Evolutionary conservation across 371 early-diverging fungal genomes (phyloP).

Genomic region (Choanephora cucurbitarum): DNA sequence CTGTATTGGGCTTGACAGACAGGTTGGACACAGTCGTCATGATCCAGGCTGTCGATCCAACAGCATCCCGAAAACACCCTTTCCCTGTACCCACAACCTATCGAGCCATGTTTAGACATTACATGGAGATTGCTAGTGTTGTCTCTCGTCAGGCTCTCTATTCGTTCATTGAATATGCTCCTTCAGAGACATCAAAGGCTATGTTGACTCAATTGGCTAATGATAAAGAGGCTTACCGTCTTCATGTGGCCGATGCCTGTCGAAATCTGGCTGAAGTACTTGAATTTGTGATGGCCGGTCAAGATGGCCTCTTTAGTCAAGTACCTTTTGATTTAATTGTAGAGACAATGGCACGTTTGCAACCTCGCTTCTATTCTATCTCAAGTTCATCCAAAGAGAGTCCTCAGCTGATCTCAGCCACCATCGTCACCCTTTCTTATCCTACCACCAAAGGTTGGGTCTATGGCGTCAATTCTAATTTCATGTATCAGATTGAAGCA

Average conservation of each 20-base stretch:
- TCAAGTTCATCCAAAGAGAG: constrained; percentile 81
- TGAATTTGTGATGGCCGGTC: constrained; percentile 31
- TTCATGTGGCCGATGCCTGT: constrained; percentile 63
- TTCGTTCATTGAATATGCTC: constrained; percentile 61
- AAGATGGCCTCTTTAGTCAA: constrained; percentile 40
- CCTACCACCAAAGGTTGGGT: constrained; percentile 60
- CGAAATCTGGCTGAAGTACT: constrained; percentile 72
- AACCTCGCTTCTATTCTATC: constrained; percentile 95
- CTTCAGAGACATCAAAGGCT: constrained; percentile 57
- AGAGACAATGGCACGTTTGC: constrained; percentile 81
- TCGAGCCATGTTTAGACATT: constrained; percentile 85
- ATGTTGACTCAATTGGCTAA: constrained; percentile 58
- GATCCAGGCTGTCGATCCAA: constrained; percentile 66
- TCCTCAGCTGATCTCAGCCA: constrained; percentile 76
- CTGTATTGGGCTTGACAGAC: constrained; percentile 62
- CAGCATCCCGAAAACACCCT: constrained; percentile 72
- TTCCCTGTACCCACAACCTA: constrained; percentile 91
- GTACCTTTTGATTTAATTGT: constrained; percentile 77
- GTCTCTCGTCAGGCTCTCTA: constrained; percentile 67
- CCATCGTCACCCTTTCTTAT: constrained; percentile 89
- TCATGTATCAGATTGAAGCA: constrained; percentile 52
- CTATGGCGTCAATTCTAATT: constrained; percentile 82
- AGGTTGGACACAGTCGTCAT: constrained; percentile 66
- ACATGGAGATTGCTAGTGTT: constrained; percentile 82
- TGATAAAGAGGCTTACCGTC: constrained; percentile 74